Base-by-base conservation (phyloP, 805 yeast genomes). In the Wickerhamiella qilinensis region DNA sequence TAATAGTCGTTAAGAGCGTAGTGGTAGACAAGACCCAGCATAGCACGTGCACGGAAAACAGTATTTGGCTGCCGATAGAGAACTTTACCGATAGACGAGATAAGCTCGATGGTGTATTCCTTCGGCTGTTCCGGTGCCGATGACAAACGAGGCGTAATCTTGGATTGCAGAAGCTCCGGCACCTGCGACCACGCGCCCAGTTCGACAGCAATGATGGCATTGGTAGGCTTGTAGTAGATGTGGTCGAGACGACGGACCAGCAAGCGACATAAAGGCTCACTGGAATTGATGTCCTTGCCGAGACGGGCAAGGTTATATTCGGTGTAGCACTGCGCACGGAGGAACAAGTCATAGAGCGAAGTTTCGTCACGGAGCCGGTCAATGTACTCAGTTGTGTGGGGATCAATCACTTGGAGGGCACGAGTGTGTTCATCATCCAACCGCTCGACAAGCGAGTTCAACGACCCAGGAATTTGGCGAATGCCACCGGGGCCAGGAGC, bases 351-450 rank as follows among this genome's bases (percentile, higher is more conserved):
- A 64, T 85, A 88, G 39, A 91, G 67, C 29, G 62, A 62, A 45
- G 75, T 68, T 64, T 91, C 98, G 59, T 86, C 94, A 59, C 77
- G 78, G 55, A 91, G 71, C 58, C 97, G 75, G 48, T 78, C 81
- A 48, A 91, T 71, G 60, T 88, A 91, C 60, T 91, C 98, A 41
- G 83, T 77, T 19, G 96, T 80, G 58, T 91, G 96, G 33, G 96
- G 94, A 59, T 91, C 97, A 52, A 84, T 77, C 48, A 73, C 73
- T 56, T 86, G 85, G 52, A 91, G 69, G 35, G 93, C 83, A 49
- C 78, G 75, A 45, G 81, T 80, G 53, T 86, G 78, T 64, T 91
- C 99, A 54, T 88, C 97, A 56, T 85, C 95, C 45, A 91, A 69
- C 60, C 96, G 77, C 65, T 88, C 98, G 44, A 88, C 79, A 43